phyloP scores from a whole-genome alignment of 495 filamentous ascomycete species.

The Parathielavia appendiculata region DNA sequence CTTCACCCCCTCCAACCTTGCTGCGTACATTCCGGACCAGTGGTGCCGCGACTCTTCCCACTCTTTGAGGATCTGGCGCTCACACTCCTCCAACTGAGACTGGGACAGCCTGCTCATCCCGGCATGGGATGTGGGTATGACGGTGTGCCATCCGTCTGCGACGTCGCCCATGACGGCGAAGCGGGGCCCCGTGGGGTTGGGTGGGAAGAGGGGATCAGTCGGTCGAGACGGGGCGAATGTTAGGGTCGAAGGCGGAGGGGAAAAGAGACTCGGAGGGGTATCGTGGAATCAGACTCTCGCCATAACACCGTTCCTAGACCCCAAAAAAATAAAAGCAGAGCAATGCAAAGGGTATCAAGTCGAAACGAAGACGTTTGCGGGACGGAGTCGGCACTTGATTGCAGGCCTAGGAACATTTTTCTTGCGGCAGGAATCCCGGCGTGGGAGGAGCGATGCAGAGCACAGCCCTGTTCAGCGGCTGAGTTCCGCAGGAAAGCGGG shows the following conservation, averaged over 20 bases:
- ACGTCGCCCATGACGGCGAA: conserved; percentile 27
- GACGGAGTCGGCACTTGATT: background rate
- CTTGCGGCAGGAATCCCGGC: background rate
- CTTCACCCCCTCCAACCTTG: conserved; percentile 6
- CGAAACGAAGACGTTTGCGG: background rate
- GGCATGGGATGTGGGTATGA: conserved; percentile 29
- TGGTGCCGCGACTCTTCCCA: conserved; percentile 30
- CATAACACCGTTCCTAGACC: background rate
- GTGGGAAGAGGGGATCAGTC: conserved; percentile 9
- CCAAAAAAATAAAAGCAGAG: background rate
- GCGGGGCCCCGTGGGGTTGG: conserved; percentile 12
- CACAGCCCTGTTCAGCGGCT: conserved; percentile 20
- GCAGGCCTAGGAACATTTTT: background rate
- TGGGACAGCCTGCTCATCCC: conserved; percentile 29
- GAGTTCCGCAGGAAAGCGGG: conserved; percentile 13
- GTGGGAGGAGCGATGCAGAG: background rate
- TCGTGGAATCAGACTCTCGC: background rate
- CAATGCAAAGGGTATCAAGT: background rate
- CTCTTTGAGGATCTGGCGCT: conserved; percentile 30
- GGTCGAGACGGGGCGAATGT: conserved; percentile 9
- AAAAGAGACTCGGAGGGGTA: background rate
- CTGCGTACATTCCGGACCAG: conserved; percentile 33
- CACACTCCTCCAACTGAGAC: conserved; percentile 28
- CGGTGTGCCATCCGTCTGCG: conserved; percentile 31
- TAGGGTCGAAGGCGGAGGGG: background rate